These are phyloP conservation scores for Ustilago bromivora DNA, from an alignment of 1,284 basidiomycete species.

Conservation along the genomic window DNA sequence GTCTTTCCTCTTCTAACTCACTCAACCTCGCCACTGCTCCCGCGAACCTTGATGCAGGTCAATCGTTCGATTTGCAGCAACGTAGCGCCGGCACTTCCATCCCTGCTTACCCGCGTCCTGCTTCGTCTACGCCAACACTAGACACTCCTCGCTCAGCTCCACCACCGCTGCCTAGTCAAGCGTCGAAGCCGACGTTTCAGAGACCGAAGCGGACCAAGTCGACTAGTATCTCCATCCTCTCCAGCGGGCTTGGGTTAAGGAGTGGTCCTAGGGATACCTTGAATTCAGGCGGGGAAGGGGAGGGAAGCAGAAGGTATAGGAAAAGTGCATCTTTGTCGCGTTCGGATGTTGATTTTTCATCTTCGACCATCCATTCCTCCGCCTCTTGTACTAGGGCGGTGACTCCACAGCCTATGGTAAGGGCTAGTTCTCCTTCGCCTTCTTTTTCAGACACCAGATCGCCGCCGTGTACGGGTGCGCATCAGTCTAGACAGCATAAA, in stretches of 20 bases:
- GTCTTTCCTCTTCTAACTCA: conserved; percentile 41
- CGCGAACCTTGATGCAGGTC: conserved; percentile 10
- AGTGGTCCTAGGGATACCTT: conserved; percentile 10
- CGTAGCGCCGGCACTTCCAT: conserved; percentile 4
- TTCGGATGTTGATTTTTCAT: conserved; percentile 33
- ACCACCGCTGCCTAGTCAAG: conserved; percentile 38
- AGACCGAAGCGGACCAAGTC: conserved; percentile 44
- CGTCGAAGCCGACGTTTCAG: conserved; percentile 38
- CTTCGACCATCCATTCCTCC: conserved; percentile 11
- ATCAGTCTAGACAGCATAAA: conserved; percentile 37
- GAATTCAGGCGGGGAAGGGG: conserved; percentile 1
- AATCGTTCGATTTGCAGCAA: conserved; percentile 31
- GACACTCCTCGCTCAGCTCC: conserved; percentile 23
- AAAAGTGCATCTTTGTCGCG: conserved; percentile 42
- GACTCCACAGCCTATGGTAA: conserved; percentile 25
- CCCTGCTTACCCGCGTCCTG: conserved; percentile 7
- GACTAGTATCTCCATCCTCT: conserved; percentile 49
- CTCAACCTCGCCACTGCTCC: conserved; percentile 34
- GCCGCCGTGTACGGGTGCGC: background rate
- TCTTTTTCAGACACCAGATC: conserved; percentile 25
- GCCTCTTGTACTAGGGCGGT: conserved; percentile 5
- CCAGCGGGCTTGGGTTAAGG: conserved; percentile 26
- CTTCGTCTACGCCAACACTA: conserved; percentile 15
- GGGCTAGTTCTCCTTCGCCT: conserved; percentile 37
- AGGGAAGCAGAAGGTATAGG: conserved; percentile 19